A percentile compares a stretch with the other conserved stretches of the same genome.
Evolutionary conservation across 2,329 filamentous ascomycete genomes (phyloP).

Genomic region (Verruconis gallopava): DNA sequence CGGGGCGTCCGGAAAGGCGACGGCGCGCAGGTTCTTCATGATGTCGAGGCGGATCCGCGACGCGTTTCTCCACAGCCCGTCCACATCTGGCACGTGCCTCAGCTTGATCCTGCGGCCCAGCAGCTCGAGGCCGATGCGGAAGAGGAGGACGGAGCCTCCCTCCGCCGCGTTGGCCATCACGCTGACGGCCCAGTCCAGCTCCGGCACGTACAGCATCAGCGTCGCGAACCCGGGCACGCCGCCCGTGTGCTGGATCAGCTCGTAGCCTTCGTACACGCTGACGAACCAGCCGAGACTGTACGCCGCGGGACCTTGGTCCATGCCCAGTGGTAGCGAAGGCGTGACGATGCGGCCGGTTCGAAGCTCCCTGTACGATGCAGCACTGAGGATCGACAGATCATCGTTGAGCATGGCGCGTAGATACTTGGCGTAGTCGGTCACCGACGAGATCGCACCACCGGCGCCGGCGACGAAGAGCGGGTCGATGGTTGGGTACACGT

Average conservation of each 20-base stretch:
- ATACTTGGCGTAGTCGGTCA: conserved; percentile 17
- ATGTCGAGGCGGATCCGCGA: neutral
- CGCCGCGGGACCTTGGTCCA: neutral
- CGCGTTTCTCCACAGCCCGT: neutral
- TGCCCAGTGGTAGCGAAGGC: neutral
- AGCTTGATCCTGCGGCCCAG: neutral
- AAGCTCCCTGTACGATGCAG: conserved; percentile 7
- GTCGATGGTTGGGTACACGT: conserved; percentile 25
- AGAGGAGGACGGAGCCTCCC: neutral
- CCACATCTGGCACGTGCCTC: neutral
- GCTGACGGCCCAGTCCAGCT: neutral
- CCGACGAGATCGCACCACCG: conserved; percentile 15
- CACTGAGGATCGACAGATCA: conserved; percentile 5
- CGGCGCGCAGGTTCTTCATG: neutral
- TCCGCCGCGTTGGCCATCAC: conserved; percentile 9
- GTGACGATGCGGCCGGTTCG: conserved; percentile 2
- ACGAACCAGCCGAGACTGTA: conserved; percentile 6
- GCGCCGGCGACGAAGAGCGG: conserved; percentile 16
- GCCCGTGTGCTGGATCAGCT: conserved; percentile 5
- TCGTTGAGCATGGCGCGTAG: conserved; percentile 16
- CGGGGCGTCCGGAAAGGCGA: neutral
- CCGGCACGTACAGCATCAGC: conserved; percentile 8
- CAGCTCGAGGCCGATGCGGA: neutral
- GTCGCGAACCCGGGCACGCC: conserved; percentile 3
- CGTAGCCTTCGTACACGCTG: conserved; percentile 1